Evolutionary conservation across 2,329 filamentous ascomycete species (phyloP).

Genomic region (Penicillium sp.): DNA sequence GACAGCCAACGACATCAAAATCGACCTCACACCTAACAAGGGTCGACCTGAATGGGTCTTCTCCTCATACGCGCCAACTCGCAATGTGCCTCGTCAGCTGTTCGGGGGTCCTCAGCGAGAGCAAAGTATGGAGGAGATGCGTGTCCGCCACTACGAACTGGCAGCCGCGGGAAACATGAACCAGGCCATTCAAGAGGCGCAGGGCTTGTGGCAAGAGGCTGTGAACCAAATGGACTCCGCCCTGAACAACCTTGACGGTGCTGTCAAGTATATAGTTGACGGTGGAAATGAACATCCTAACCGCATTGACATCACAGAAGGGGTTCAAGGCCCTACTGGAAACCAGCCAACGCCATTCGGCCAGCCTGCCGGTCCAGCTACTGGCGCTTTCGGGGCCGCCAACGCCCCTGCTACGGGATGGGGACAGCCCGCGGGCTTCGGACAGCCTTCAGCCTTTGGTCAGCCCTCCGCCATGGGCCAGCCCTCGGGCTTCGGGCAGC

Average conservation of each 20-base stretch:
- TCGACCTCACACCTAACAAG: slow-evolving; percentile 65
- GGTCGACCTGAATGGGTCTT: slow-evolving; percentile 85
- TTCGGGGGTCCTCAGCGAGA: slow-evolving; percentile 81
- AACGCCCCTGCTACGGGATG: neutral
- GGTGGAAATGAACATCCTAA: slow-evolving; percentile 76
- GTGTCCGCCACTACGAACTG: slow-evolving; percentile 72
- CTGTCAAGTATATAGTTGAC: slow-evolving; percentile 71
- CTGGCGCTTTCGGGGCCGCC: slow-evolving; percentile 3
- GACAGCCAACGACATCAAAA: slow-evolving; percentile 64
- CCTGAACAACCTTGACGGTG: slow-evolving; percentile 71
- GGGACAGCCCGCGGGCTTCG: slow-evolving; percentile 10
- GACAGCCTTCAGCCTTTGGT: slow-evolving; percentile 17
- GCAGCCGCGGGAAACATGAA: slow-evolving; percentile 65
- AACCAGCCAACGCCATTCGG: slow-evolving; percentile 19
- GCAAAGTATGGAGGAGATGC: slow-evolving; percentile 86
- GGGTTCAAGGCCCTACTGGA: slow-evolving; percentile 34
- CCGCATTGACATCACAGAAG: slow-evolving; percentile 62
- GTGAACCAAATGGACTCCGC: slow-evolving; percentile 75
- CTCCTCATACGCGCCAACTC: slow-evolving; percentile 81
- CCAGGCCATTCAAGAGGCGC: slow-evolving; percentile 58
- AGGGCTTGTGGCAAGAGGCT: slow-evolving; percentile 66
- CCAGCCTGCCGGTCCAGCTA: slow-evolving; percentile 16
- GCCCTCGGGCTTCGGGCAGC: slow-evolving; percentile 32
- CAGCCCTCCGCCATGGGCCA: slow-evolving; percentile 33
- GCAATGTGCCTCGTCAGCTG: slow-evolving; percentile 77